These are phyloP conservation scores for Berkeleyomyces rouxiae DNA, from an alignment of 2,329 filamentous ascomycete genomes.

Conservation along the genomic window DNA sequence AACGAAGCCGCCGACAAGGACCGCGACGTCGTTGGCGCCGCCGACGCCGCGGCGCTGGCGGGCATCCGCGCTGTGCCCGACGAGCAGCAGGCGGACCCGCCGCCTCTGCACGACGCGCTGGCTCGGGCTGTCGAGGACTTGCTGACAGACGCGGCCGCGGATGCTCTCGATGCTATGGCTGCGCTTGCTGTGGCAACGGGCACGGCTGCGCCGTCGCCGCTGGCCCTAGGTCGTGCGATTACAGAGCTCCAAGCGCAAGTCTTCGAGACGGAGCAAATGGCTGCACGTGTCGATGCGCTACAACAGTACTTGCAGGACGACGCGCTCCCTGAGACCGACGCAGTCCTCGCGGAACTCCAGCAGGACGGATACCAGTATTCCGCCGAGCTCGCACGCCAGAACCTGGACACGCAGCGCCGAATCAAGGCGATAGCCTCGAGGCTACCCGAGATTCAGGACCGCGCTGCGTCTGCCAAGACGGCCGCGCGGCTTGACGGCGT, in stretches of 20 bases:
- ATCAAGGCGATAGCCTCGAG: constrained; percentile 50
- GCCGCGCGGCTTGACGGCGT: not conserved
- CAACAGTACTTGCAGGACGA: constrained; percentile 38
- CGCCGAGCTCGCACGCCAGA: constrained; percentile 46
- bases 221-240: constrained; percentile 34
- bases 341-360: constrained; percentile 27
- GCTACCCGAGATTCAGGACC: constrained; percentile 42
- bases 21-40: constrained; percentile 35
- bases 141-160: constrained; percentile 37
- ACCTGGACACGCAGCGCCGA: constrained; percentile 55
- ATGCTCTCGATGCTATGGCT: constrained; percentile 42
- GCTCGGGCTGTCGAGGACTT: constrained; percentile 36
- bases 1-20: constrained; percentile 70
- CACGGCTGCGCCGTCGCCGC: constrained; percentile 30
- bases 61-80: constrained; percentile 20
- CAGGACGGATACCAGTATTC: constrained; percentile 34
- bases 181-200: constrained; percentile 33
- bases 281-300: constrained; percentile 38
- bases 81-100: not conserved
- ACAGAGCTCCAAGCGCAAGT: constrained; percentile 38
- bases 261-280: constrained; percentile 38
- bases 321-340: constrained; percentile 22
- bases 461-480: not conserved
- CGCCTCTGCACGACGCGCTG: constrained; percentile 23
- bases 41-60: constrained; percentile 43